Base-by-base conservation (phyloP, 345 rosid species). In the Aethionema arabicum region DNA sequence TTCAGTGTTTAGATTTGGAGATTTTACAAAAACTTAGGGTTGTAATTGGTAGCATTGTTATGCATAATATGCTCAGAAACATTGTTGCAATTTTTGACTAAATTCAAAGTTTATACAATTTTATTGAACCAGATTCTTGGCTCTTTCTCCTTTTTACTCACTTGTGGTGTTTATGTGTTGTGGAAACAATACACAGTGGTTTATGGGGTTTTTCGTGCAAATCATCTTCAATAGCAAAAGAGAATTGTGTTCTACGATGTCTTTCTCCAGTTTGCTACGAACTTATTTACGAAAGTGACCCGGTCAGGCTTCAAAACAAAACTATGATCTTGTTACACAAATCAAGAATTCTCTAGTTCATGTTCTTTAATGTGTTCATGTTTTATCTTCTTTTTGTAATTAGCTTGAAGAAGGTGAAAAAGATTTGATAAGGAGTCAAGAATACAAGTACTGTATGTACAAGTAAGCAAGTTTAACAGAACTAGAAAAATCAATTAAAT, bases 361-460 rank as follows among this genome's bases (percentile, higher is more conserved):
- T 30, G 0, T 37, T 53, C 3, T 37, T 13, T 48, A 58, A 15
- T 51, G 10, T 31, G 8, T 33, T 65, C 14, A 40, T 9, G 38
- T 38, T 35, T 54, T 48, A 13, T 51, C 54, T 60, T 15, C 7
- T 39, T 32, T 72, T 63, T n/a, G 7, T 50, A 4, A 41, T 52
- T 72, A 87, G 96, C 93, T 86, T 69, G 91, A 88, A 79, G 93
- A 88, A 68, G 96, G 93, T 3, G 96, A 86, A 69, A 86, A 84
- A 44, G 91, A 88, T 78, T 73, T 73, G 70, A 42, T 72, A 42
- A 74, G 96, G 63, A 73, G 88, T 74, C 93, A 88, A 75, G 96
- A 88, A 48, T 88, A 76, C 76, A 86, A 81, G 75, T 88, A 84
- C 55, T 88, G 96, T 66, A 72, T 88, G 88, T 80, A 84, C 56